phyloP scores from a whole-genome alignment of 352 stramenopile genomes.

The Phytophthora tubulina region DNA sequence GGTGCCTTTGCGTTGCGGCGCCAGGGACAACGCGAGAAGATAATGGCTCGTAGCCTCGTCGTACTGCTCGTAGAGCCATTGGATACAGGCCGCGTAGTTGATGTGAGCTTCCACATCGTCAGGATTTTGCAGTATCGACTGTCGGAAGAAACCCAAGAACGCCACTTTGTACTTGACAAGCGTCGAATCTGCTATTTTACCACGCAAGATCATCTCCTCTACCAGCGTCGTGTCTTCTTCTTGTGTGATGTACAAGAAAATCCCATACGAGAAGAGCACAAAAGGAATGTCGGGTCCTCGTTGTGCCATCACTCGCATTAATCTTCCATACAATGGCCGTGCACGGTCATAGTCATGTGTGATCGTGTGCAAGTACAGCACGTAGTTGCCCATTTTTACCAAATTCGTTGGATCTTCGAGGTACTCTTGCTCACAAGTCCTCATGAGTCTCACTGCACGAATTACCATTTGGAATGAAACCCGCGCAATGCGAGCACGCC shows the following conservation, averaged over 20 bases:
- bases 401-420: conserved; percentile 80
- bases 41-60: conserved; percentile 72
- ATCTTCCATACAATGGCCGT: conserved; percentile 66
- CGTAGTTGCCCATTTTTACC: conserved; percentile 85
- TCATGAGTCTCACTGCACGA: conserved; percentile 74
- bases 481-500: conserved; percentile 61
- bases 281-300: conserved; percentile 82
- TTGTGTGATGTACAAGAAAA: conserved; percentile 79
- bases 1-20: conserved; percentile 66
- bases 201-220: conserved; percentile 74
- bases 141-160: conserved; percentile 81
- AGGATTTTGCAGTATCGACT: conserved; percentile 75
- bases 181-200: conserved; percentile 60
- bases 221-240: conserved; percentile 75
- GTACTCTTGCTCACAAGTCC: conserved; percentile 75
- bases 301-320: conserved; percentile 82
- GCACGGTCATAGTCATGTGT: conserved; percentile 84
- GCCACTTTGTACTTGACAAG: conserved; percentile 81
- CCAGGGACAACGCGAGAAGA: conserved; percentile 65
- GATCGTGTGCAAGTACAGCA: conserved; percentile 82
- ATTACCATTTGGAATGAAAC: conserved; percentile 71
- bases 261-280: conserved; percentile 79
- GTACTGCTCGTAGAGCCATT: conserved; percentile 80
- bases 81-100: conserved; percentile 82
- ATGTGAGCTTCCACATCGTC: conserved; percentile 68